These are phyloP conservation scores for Exophiala sp. DNA, from an alignment of 2,329 filamentous ascomycete species.

Conservation along the genomic window DNA sequence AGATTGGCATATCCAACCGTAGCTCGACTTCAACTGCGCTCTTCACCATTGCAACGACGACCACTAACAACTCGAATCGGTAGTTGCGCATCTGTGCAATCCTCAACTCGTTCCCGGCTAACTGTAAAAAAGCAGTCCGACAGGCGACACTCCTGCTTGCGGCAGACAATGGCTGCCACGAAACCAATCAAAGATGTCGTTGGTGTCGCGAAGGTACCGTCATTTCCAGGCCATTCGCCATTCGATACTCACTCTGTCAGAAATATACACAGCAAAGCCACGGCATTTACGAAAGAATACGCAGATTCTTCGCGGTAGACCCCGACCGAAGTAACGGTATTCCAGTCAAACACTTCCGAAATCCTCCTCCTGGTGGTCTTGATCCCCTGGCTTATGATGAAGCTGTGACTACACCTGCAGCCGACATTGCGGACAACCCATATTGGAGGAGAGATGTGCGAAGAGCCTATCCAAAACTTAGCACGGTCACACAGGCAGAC, in stretches of 20 bases:
- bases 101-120: too few species aligned
- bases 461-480: constrained; percentile 75
- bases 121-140: too few species aligned
- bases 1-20: too few species aligned
- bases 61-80: too few species aligned
- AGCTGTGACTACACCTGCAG: constrained; percentile 77
- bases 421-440: constrained; percentile 83
- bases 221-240: not conserved
- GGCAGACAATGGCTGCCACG: constrained; percentile 19
- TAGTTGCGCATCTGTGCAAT: too few species aligned
- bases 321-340: constrained; percentile 85
- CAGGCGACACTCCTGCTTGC: not conserved
- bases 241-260: constrained; percentile 46
- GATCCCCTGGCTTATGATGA: constrained; percentile 74
- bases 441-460: constrained; percentile 95
- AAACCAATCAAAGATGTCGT: constrained; percentile 24
- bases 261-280: constrained; percentile 94
- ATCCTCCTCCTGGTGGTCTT: constrained; percentile 72
- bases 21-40: too few species aligned
- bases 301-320: constrained; percentile 74
- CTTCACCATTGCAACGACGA: too few species aligned
- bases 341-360: constrained; percentile 89
- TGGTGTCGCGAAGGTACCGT: constrained; percentile 17
- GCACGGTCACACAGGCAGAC: constrained; percentile 77
- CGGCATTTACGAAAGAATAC: constrained; percentile 83